Evolutionary conservation across 2,329 filamentous ascomycete genomes (phyloP), one percentile per base, ranked within the genome.

Genomic region (Cercospora canescens): DNA sequence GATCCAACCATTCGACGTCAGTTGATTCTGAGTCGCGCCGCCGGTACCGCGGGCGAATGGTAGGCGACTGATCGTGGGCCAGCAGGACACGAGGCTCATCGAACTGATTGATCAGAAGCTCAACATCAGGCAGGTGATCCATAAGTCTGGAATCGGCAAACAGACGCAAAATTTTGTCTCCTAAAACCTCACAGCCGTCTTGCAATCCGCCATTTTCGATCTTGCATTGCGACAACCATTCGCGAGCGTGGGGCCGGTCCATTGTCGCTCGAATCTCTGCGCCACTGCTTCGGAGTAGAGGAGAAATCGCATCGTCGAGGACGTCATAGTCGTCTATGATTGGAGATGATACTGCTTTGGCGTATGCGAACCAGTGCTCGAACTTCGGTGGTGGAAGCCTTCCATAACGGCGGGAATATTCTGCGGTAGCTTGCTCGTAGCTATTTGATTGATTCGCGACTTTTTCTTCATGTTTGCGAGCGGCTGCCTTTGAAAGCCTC

Each of bases 11-110:
- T 16, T 57, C 28, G 48, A 63, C 4, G 21, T 32, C 30, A 14
- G 18, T n/a, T 18, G 57, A 5, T 30, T 50, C 55, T 8, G 30
- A 16, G 18, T 37, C 35, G 21, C 30, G 32, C 21, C 30, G 55
- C 9, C 11, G 21, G 14, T 39, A 34, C 24, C 57, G 57, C 21
- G 26, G 34, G 35, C 28, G 37, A 34, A 12, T 14, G 24, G 14
- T 35, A 18, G 14, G 6, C 11, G 30, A 18, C 30, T 41, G 30
- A 5, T 32, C 24, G n/a, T 11, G 32, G 3, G 24, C 37, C 72
- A 77, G 1, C 72, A 85, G 9, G 3, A 83, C 78, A 3, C 78
- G 73, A 1, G 84, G 82, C 67, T 86, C 83, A 59, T 86, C 83
- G 3, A 85, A 73, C 41, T 81, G 78, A 54, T 85, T 86, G 14